Evolutionary conservation across 352 stramenopile species (phyloP), one percentile per base, ranked within the genome.

Genomic region (Phytophthora litchii): DNA sequence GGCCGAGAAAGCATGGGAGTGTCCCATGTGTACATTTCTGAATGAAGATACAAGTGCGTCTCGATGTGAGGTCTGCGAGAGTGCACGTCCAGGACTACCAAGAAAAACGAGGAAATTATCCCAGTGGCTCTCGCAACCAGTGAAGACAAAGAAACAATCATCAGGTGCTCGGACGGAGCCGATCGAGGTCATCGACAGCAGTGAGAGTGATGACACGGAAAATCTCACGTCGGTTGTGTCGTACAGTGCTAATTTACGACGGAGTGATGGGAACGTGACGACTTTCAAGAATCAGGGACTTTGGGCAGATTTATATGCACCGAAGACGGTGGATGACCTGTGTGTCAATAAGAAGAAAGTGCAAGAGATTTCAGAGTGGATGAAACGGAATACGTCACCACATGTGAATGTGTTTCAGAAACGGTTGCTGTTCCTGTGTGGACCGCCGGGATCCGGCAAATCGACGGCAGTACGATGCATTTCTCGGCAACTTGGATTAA

Each of bases 331-430:
- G 5, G 78, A 88, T n/a, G 76, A 95, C 1, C 60, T 95, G 2
- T 91, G 83, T 47, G 69, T 95, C 16, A 87, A 91, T 56, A 91
- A 89, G 65, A 92, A 92, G 48, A 95, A 95, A 62, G 54, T 86
- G 9, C 70, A 87, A 27, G 82, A 93, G 53, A 72, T 95, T 0
- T 73, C 63, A 10, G 72, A 80, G 7, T 95, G 86, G 86, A 37
- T 95, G 0, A 32, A 54, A 8, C 34, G 32, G 3, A 83, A 82
- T 44, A 54, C 74, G 19, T 42, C 40, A 9, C 43, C 47, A 72
- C 31, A 29, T 4, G 14, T 67, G 10, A 25, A 31, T 31, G 37
- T 42, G 11, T 48, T 61, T n/a, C 59, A 71, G 36, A 78, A 90
- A 55, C 77, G 88, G 1, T 48, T 96, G 25, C 49, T 96, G 16